Evolutionary conservation across 129 eudicot genomes (phyloP), one percentile per base, ranked within the genome.

Genomic region (carrot (Daucus carota)): DNA sequence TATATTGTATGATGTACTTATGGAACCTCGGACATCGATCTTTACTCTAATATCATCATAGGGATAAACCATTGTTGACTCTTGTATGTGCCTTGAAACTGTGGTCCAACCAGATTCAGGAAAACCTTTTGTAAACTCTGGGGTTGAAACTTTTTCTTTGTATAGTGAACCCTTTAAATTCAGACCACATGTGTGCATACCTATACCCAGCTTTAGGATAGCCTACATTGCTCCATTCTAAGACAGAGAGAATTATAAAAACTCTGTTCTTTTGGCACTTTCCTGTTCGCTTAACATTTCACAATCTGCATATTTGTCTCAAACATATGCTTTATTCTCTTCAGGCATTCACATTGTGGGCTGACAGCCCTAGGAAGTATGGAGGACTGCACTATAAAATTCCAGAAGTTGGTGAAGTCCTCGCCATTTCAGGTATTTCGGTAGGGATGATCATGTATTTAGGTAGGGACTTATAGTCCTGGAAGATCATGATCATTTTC

Each of bases 281-380:
- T 9, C 18, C 5, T 10, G 16, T 38, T 69, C 9, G 12, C 73
- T 7, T 38, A n/a, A n/a, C 29, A 67, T 62, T 62, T 20, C 8
- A 5, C 20, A 62, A 15, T 62, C 69, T 62, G 38, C 50, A 9
- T 26, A 34, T 70, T 16, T 70, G 42, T 77, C 54, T 54, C 41
- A 48, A n/a, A 70, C 45, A 41, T 32, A 38, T n/a, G 43, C 36
- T 75, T 22, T 34, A 31, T n/a, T 57, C 71, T 66, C 41, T 22
- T 75, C 78, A 87, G 90, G 77, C 81, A 81, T 84, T 87, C 80
- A 81, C 90, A 10, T 76, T 87, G 60, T 87, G 90, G 90, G 87
- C 87, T 28, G 85, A 84, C 26, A 87, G 88, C 79, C 83, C 90
- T 8, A 81, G 77, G 72, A 74, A 26, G 66, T 36, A 57, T 36